Conservation (phyloP, 768 basidiomycete species). For the Lentinula lateritia region DNA sequence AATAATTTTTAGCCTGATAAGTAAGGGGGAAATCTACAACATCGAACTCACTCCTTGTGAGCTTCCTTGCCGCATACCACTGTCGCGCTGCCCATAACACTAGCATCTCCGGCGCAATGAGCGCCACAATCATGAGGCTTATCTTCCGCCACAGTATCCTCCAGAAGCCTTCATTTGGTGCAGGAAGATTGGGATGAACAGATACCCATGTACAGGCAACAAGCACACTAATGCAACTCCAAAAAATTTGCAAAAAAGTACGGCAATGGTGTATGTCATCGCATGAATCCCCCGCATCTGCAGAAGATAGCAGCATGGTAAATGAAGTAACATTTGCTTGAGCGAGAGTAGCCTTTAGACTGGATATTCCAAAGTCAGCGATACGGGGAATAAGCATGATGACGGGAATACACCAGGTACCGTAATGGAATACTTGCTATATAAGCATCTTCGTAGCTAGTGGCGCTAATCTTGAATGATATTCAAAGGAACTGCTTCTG, state of each 20-base stretch:
- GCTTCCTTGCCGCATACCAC: conserved; percentile 1
- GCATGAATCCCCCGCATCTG: background rate
- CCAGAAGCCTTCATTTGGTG: background rate
- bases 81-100: conserved; percentile 10
- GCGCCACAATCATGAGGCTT: background rate
- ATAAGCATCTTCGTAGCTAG: too few relatives aligned
- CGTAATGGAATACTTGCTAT: too few relatives aligned
- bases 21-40: background rate
- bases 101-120: conserved; percentile 9
- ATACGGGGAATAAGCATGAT: too few relatives aligned
- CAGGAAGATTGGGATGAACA: conserved; percentile 9
- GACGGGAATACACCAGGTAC: too few relatives aligned
- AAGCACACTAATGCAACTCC: conserved; percentile 1
- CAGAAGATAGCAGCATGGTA: too few relatives aligned
- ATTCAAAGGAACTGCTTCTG: too few relatives aligned
- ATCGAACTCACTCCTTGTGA: background rate
- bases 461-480: too few relatives aligned
- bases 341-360: too few relatives aligned
- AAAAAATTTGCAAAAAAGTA: background rate
- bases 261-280: background rate
- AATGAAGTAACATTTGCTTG: too few relatives aligned
- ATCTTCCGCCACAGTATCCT: background rate
- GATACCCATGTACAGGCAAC: conserved; percentile 6
- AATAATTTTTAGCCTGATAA: background rate
- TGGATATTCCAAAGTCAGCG: too few relatives aligned